phyloP scores from a whole-genome alignment of 2,329 filamentous ascomycete species.

The Lojkania enalia region DNA sequence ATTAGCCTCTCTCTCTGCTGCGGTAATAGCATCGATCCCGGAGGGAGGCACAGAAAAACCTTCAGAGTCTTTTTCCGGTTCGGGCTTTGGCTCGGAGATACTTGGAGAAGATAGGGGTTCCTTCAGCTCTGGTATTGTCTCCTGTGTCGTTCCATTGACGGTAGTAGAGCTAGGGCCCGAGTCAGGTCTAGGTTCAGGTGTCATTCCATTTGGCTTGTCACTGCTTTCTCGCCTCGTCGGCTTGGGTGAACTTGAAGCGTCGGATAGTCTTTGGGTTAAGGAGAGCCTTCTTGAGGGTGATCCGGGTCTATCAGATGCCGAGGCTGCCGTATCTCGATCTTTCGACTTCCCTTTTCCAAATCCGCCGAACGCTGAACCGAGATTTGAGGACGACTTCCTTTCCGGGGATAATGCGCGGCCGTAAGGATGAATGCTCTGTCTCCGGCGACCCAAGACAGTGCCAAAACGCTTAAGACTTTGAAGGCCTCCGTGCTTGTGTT shows the following conservation, averaged over 20 bases:
- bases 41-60: conserved; percentile 74
- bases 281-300: conserved; percentile 39
- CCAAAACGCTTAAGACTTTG: conserved; percentile 44
- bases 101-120: conserved; percentile 40
- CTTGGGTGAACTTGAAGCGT: conserved; percentile 39
- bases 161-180: conserved; percentile 21
- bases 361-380: conserved; percentile 62
- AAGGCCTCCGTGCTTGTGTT: conserved; percentile 42
- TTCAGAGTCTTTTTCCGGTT: conserved; percentile 66
- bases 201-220: conserved; percentile 37
- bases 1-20: conserved; percentile 68
- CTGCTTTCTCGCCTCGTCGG: conserved; percentile 29
- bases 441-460: conserved; percentile 44
- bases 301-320: conserved; percentile 34
- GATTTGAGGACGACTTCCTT: conserved; percentile 56
- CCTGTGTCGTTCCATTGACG: conserved; percentile 38
- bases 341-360: conserved; percentile 69
- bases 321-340: conserved; percentile 56
- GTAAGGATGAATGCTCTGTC: conserved; percentile 47
- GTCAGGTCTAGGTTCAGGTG: conserved; percentile 24
- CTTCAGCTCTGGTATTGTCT: conserved; percentile 41
- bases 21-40: conserved; percentile 63
- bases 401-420: conserved; percentile 49
- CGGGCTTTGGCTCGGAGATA: conserved; percentile 26
- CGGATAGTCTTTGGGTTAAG: conserved; percentile 31